Percentiles rank a stretch among this genome's conserved stretches.
These are phyloP conservation scores for Postia placenta DNA, from an alignment of 768 basidiomycete genomes.

Conservation along the genomic window DNA sequence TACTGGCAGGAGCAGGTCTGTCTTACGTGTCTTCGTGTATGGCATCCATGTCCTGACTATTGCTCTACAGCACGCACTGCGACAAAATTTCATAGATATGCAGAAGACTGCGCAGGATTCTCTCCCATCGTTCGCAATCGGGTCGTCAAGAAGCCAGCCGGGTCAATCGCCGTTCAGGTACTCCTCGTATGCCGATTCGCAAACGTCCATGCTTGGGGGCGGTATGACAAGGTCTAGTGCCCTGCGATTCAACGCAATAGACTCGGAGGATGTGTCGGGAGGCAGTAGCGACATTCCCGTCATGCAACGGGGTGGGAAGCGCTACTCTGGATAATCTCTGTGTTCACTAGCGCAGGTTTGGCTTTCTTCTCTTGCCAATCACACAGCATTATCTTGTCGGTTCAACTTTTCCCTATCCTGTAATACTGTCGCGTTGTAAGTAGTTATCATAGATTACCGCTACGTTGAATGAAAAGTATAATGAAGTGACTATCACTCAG, in stretches of 20 bases:
- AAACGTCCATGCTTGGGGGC: conserved; percentile 46
- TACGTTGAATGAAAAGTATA: no score
- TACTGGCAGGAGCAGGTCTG: conserved; percentile 85
- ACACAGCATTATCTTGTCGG: no score
- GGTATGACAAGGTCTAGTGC: conserved; percentile 38
- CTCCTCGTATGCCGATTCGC: conserved; percentile 43
- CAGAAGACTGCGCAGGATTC: conserved; percentile 67
- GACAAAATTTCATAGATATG: conserved; percentile 77
- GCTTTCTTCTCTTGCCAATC: no score
- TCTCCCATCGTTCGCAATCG: conserved; percentile 29
- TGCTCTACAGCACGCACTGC: conserved; percentile 62
- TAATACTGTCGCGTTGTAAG: no score
- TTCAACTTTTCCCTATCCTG: no score
- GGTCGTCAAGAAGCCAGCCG: background rate
- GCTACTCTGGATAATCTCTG: no score
- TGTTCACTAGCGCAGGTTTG: no score
- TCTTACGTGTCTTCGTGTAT: background rate
- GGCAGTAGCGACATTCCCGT: background rate
- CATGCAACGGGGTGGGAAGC: background rate
- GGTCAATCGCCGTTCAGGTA: background rate
- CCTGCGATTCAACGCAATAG: conserved; percentile 46
- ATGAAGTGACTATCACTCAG: no score
- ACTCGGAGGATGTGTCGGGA: conserved; percentile 38
- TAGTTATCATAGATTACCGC: no score
- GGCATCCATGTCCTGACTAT: no score